Evolutionary conservation across 345 rosid genomes (phyloP).

Genomic region (Melastoma malabathricum): DNA sequence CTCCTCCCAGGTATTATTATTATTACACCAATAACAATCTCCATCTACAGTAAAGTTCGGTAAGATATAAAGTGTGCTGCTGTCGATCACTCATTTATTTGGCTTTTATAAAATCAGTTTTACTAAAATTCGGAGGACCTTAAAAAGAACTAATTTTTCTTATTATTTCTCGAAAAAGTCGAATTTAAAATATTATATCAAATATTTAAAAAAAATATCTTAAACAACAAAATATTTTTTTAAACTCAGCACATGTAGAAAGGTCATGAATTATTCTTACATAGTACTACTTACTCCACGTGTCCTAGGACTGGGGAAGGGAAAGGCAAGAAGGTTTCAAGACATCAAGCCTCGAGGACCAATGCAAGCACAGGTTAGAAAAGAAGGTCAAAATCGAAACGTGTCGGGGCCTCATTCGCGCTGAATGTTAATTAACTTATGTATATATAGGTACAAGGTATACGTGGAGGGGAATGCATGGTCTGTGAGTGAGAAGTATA

Average conservation of each 20-base stretch:
- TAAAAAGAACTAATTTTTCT: background rate
- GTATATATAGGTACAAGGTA: conserved; percentile 27
- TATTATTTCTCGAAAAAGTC: background rate
- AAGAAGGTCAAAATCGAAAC: background rate
- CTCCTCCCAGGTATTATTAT: conserved; percentile 19
- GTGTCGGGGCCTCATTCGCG: background rate
- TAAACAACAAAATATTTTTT: no score
- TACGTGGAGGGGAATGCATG: conserved; percentile 39
- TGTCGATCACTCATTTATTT: no score
- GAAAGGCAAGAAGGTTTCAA: conserved; percentile 15
- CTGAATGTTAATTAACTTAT: background rate
- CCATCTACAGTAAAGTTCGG: no score
- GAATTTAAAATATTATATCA: no score
- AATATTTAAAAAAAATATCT: no score
- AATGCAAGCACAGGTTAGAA: conserved; percentile 40
- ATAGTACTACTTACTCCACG: no score
- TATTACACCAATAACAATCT: background rate
- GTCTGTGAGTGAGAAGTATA: conserved; percentile 44
- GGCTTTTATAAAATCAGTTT: background rate
- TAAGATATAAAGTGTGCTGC: no score
- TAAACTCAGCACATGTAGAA: no score
- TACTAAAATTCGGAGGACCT: background rate
- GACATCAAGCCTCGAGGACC: conserved; percentile 32
- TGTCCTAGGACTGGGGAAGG: conserved; percentile 1
- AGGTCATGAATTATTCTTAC: no score